Evolutionary conservation across 345 rosid species (phyloP).

Genomic region (Linum usitatissimum): DNA sequence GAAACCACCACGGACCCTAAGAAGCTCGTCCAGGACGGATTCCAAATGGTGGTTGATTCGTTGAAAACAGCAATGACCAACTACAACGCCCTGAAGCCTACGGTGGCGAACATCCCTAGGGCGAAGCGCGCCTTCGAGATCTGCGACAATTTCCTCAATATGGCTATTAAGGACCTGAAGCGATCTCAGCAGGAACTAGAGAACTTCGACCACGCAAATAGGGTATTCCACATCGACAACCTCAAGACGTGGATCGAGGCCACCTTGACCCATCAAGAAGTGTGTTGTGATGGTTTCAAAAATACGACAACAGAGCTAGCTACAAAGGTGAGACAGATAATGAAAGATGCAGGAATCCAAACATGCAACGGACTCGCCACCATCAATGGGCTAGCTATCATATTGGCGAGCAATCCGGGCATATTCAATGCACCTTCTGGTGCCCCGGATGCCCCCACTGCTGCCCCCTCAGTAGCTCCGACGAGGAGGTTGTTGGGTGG

Average conservation of each 20-base stretch:
- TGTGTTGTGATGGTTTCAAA: constrained; percentile 55
- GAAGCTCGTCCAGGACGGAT: constrained; percentile 43
- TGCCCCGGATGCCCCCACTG: too few species aligned
- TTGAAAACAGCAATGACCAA: constrained; percentile 30
- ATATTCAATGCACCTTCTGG: too few species aligned
- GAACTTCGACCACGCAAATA: constrained; percentile 20
- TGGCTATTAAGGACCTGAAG: constrained; percentile 45
- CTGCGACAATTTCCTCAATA: constrained; percentile 42
- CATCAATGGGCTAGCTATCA: constrained; percentile 31
- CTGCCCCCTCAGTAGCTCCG: background rate
- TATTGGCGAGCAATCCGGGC: too few species aligned
- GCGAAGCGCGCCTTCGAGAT: constrained; percentile 39
- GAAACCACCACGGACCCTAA: constrained; percentile 43
- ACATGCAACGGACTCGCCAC: constrained; percentile 69
- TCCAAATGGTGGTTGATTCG: constrained; percentile 32
- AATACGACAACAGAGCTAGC: constrained; percentile 38
- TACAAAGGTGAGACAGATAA: constrained; percentile 32
- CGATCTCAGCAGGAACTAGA: constrained; percentile 34
- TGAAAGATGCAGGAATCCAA: constrained; percentile 35
- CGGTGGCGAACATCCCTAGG: constrained; percentile 34
- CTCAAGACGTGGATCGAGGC: constrained; percentile 69
- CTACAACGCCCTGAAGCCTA: constrained; percentile 27
- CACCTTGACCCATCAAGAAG: constrained; percentile 58
- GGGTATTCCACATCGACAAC: constrained; percentile 29
- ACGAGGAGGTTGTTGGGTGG: background rate